A percentile compares a stretch with the other conserved stretches of the same genome.
phyloP scores from a whole-genome alignment of 176 grass and related monocot species.

The Juncus effusus region DNA sequence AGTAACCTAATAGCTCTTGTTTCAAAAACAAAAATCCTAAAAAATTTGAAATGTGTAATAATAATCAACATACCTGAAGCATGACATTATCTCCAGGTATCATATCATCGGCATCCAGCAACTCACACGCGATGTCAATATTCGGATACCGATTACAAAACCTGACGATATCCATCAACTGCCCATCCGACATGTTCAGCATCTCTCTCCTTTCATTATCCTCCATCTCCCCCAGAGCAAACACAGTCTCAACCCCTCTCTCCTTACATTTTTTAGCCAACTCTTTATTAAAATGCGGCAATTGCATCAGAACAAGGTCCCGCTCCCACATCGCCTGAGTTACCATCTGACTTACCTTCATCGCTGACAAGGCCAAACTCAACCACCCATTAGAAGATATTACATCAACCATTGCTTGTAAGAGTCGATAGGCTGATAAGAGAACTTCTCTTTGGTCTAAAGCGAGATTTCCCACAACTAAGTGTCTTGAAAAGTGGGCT shows the following conservation, averaged over 20 bases:
- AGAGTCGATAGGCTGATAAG: conserved; percentile 62
- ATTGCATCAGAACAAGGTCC: conserved; percentile 62
- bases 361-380: conserved; percentile 64
- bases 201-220: conserved; percentile 50
- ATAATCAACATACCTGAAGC: conserved; percentile 21
- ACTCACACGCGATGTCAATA: conserved; percentile 68
- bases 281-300: conserved; percentile 73
- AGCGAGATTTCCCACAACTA: conserved; percentile 57
- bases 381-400: conserved; percentile 82
- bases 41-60: too few species aligned
- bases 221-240: conserved; percentile 75
- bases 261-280: conserved; percentile 63
- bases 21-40: too few species aligned
- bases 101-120: conserved; percentile 50
- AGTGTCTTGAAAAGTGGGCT: conserved; percentile 80
- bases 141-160: conserved; percentile 77
- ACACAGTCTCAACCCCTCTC: conserved; percentile 59
- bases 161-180: conserved; percentile 52
- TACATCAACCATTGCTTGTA: conserved; percentile 90
- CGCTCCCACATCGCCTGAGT: conserved; percentile 86
- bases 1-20: too few species aligned
- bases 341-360: conserved; percentile 86
- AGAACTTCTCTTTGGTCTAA: conserved; percentile 72
- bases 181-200: conserved; percentile 55
- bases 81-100: conserved; percentile 45